Evolutionary conservation across 2,329 filamentous ascomycete genomes (phyloP).

Genomic region (Aspergillus novoparasiticus): DNA sequence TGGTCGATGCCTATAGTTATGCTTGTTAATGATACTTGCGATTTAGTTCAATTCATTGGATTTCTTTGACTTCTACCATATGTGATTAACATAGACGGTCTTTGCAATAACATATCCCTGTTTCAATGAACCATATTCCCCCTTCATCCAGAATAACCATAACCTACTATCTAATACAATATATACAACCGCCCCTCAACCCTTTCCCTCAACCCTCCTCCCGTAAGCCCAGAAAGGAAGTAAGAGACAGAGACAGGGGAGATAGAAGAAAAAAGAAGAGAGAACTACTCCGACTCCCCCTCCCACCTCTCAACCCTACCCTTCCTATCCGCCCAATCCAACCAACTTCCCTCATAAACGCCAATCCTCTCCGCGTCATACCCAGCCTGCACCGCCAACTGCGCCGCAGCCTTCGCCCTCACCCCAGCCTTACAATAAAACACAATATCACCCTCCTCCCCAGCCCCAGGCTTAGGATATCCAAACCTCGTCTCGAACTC

Average conservation of each 20-base stretch:
- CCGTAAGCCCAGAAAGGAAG: no score
- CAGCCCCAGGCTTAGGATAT: slow-evolving; percentile 66
- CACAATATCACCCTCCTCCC: slow-evolving; percentile 53
- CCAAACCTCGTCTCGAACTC: slow-evolving; percentile 86
- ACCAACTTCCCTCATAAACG: slow-evolving; percentile 55
- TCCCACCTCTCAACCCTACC: slow-evolving; percentile 61
- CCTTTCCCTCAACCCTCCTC: background rate
- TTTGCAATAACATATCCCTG: no score
- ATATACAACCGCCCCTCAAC: background rate
- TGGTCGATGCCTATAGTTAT: slow-evolving; percentile 28
- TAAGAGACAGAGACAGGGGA: background rate
- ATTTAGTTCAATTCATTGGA: slow-evolving; percentile 17
- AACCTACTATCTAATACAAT: slow-evolving; percentile 6
- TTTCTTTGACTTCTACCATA: background rate
- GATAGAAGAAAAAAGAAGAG: background rate
- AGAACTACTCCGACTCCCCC: slow-evolving; percentile 23
- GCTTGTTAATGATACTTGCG: slow-evolving; percentile 20
- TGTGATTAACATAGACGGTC: background rate
- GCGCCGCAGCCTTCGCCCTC: slow-evolving; percentile 74
- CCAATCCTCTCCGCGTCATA: slow-evolving; percentile 66
- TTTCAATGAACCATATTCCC: background rate
- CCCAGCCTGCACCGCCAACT: slow-evolving; percentile 74
- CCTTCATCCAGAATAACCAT: background rate
- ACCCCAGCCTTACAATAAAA: slow-evolving; percentile 96
- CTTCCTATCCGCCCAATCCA: slow-evolving; percentile 78